phyloP scores from a whole-genome alignment of 2,329 filamentous ascomycete genomes.

The Penicillium sp. region DNA sequence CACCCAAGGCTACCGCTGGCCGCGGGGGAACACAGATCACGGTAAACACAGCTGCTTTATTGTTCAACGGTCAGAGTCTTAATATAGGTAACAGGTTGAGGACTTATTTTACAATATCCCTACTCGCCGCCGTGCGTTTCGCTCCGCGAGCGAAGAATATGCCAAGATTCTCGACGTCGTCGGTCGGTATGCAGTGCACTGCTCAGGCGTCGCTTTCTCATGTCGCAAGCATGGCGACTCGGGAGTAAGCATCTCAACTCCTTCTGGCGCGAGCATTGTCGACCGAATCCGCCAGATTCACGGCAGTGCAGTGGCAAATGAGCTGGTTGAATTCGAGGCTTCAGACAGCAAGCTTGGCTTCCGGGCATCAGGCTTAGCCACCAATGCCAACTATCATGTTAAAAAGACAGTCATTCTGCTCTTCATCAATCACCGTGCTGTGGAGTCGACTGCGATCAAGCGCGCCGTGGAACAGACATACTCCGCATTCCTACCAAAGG shows the following conservation, averaged over 20 bases:
- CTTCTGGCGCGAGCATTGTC: slow-evolving; percentile 62
- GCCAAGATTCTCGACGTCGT: slow-evolving; percentile 96
- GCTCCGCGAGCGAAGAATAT: slow-evolving; percentile 89
- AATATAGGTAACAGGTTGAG: slow-evolving; percentile 56
- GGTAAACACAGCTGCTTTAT: slow-evolving; percentile 39
- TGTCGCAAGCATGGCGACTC: slow-evolving; percentile 95
- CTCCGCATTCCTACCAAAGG: slow-evolving; percentile 79
- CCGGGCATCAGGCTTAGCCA: slow-evolving; percentile 71
- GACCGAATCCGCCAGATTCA: slow-evolving; percentile 91
- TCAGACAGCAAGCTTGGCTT: slow-evolving; percentile 77
- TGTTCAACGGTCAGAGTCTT: background rate
- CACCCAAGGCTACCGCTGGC: slow-evolving; percentile 83
- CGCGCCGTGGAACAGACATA: slow-evolving; percentile 91
- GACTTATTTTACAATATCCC: slow-evolving; percentile 97
- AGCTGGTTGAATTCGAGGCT: slow-evolving; percentile 70
- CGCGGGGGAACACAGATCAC: slow-evolving; percentile 89
- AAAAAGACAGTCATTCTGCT: slow-evolving; percentile 83
- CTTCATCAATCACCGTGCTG: slow-evolving; percentile 94
- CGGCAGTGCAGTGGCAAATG: slow-evolving; percentile 76
- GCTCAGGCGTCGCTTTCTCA: slow-evolving; percentile 82
- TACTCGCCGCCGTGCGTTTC: slow-evolving; percentile 79
- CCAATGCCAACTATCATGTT: slow-evolving; percentile 89
- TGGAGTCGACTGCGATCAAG: slow-evolving; percentile 82
- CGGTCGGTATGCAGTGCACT: slow-evolving; percentile 89
- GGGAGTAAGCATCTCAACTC: slow-evolving; percentile 73